phyloP scores from a whole-genome alignment of 768 basidiomycete genomes.

The Lactarius tabidus region DNA sequence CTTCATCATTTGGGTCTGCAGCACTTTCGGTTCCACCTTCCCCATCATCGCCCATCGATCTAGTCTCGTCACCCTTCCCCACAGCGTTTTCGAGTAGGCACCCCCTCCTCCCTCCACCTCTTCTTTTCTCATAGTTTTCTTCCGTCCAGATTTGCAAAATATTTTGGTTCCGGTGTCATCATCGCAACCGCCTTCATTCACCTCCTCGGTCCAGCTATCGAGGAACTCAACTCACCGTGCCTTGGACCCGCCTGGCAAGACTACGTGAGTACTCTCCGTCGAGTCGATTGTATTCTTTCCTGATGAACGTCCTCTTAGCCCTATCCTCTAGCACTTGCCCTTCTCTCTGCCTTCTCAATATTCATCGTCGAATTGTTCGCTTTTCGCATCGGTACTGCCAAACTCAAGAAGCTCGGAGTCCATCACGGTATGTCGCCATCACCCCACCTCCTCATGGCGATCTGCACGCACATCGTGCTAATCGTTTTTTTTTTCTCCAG shows the following conservation, averaged over 20 bases:
- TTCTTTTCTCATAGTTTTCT: not conserved
- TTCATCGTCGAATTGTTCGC: slow-evolving; percentile 85
- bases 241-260: slow-evolving; percentile 61
- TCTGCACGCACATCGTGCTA: not conserved
- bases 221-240: slow-evolving; percentile 66
- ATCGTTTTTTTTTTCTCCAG: slow-evolving; percentile 32
- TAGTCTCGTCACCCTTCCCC: slow-evolving; percentile 52
- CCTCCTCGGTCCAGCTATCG: slow-evolving; percentile 60
- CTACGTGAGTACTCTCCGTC: slow-evolving; percentile 53
- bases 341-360: slow-evolving; percentile 76
- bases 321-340: slow-evolving; percentile 75
- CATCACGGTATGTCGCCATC: slow-evolving; percentile 50
- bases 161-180: slow-evolving; percentile 22
- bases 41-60: slow-evolving; percentile 60
- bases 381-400: slow-evolving; percentile 79
- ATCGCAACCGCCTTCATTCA: slow-evolving; percentile 21
- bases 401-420: slow-evolving; percentile 62
- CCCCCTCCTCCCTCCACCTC: not conserved
- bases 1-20: slow-evolving; percentile 67
- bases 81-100: slow-evolving; percentile 63
- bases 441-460: not conserved
- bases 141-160: slow-evolving; percentile 21
- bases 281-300: not conserved
- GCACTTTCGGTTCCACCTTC: slow-evolving; percentile 60
- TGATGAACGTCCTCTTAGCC: slow-evolving; percentile 45